Conservation (phyloP, 805 yeast species). For the Ogataea dorogensis region DNA sequence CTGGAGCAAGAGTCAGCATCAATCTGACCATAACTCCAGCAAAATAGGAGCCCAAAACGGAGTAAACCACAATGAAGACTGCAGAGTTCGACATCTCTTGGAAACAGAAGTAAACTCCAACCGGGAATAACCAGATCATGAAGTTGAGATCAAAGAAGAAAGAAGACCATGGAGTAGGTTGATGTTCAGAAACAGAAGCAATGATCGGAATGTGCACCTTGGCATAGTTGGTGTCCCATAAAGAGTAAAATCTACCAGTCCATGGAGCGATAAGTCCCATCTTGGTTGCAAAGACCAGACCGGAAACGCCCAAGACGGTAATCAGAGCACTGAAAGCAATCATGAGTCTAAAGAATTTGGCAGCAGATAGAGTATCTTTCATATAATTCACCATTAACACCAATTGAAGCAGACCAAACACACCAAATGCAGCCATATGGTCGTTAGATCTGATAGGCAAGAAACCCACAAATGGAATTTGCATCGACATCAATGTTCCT, state of each 20-base stretch:
- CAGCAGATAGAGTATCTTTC: conserved; percentile 66
- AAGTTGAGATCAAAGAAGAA: conserved; percentile 92
- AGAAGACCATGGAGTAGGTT: conserved; percentile 99
- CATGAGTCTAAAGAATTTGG: conserved; percentile 70
- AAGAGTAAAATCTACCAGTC: conserved; percentile 98
- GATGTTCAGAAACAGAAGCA: conserved; percentile 98
- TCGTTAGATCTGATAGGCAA: conserved; percentile 95
- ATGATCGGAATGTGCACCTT: conserved; percentile 97
- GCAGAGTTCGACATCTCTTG: conserved; percentile 90
- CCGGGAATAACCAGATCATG: conserved; percentile 98
- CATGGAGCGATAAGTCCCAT: conserved; percentile 97
- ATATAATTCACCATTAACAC: conserved; percentile 84
- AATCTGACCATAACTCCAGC: conserved; percentile 99
- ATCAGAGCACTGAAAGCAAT: conserved; percentile 56
- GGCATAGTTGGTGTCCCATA: conserved; percentile 98
- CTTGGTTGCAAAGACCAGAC: conserved; percentile 76
- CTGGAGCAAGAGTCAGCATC: conserved; percentile 95
- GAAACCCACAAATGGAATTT: conserved; percentile 97
- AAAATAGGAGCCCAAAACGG: conserved; percentile 92
- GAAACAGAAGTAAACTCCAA: conserved; percentile 88
- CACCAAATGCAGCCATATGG: conserved; percentile 98
- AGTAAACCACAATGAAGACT: conserved; percentile 85
- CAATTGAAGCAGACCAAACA: conserved; percentile 90
- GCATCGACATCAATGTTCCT: conserved; percentile 99
- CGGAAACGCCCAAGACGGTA: conserved; percentile 62